Percentiles rank a stretch among this genome's conserved stretches.
phyloP scores from a whole-genome alignment of 768 basidiomycete genomes.

The Pleurotus tuoliensis region DNA sequence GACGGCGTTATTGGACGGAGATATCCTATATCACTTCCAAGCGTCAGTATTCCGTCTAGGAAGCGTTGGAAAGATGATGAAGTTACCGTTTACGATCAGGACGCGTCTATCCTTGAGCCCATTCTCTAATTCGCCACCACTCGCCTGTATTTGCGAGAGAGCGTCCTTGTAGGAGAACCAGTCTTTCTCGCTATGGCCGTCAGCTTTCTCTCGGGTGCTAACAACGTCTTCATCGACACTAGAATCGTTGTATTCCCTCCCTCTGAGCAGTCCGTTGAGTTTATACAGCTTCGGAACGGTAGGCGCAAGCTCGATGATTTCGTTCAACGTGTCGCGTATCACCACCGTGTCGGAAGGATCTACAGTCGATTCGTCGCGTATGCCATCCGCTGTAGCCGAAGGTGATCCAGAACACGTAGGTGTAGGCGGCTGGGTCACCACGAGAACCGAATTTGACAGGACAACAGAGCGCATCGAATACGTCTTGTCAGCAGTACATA shows the following conservation, averaged over 20 bases:
- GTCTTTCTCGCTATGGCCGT: constrained; percentile 10
- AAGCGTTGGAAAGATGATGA: background rate
- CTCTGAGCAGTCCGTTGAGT: constrained; percentile 56
- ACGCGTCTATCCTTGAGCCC: constrained; percentile 70
- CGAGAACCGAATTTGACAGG: constrained; percentile 82
- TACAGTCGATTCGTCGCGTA: constrained; percentile 23
- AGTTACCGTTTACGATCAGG: constrained; percentile 64
- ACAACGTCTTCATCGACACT: constrained; percentile 36
- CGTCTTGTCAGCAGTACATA: constrained; percentile 81
- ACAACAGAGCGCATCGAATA: constrained; percentile 82
- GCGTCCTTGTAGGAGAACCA: constrained; percentile 61
- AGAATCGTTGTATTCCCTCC: constrained; percentile 69
- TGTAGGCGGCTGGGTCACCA: constrained; percentile 51
- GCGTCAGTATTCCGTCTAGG: background rate
- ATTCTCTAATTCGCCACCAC: constrained; percentile 64
- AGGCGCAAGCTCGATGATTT: constrained; percentile 80
- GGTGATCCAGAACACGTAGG: too few species aligned
- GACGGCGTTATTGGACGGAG: constrained; percentile 69
- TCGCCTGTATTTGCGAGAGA: constrained; percentile 69
- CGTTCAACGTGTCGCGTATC: constrained; percentile 77
- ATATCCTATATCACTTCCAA: constrained; percentile 33
- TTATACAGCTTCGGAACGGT: constrained; percentile 75
- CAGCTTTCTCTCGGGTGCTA: constrained; percentile 11
- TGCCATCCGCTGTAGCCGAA: constrained; percentile 10
- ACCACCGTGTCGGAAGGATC: constrained; percentile 45